Evolutionary conservation across 495 filamentous ascomycete species (phyloP).

Genomic region (Hamigera avellanea): DNA sequence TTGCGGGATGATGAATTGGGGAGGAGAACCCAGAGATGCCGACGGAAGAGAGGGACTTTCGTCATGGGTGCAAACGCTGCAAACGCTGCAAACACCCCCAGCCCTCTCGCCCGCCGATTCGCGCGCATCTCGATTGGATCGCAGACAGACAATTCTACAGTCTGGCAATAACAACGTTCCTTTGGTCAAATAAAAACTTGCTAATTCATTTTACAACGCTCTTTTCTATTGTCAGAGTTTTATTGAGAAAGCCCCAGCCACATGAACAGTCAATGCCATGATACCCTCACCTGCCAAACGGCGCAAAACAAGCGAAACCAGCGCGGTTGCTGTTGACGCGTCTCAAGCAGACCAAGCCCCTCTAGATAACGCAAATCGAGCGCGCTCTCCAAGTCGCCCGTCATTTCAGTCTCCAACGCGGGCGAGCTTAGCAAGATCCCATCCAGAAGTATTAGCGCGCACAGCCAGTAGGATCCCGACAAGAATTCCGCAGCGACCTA

Average conservation of each 20-base stretch:
- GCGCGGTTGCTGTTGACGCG: conserved; percentile 17
- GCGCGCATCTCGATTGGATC: too few species aligned
- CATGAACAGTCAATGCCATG: conserved; percentile 5
- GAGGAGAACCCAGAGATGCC: conserved; percentile 1
- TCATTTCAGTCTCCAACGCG: conserved; percentile 58
- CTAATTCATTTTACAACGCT: too few species aligned
- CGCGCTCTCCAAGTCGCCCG: conserved; percentile 24
- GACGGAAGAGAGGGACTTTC: conserved; percentile 3
- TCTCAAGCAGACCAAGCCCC: conserved; percentile 17
- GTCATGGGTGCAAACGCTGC: conserved; percentile 4
- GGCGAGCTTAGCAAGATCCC: conserved; percentile 50
- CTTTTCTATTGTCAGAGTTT: too few species aligned
- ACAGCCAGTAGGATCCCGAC: conserved; percentile 26
- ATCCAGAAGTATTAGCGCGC: conserved; percentile 46
- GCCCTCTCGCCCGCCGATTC: too few species aligned
- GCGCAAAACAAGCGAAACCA: conserved; percentile 45
- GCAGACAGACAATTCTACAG: too few species aligned
- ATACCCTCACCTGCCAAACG: conserved; percentile 47
- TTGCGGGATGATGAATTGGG: conserved; percentile 2
- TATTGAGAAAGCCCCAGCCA: too few species aligned
- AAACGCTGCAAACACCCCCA: neutral
- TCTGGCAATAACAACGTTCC: too few species aligned
- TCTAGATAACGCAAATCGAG: conserved; percentile 13
- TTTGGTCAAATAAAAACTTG: too few species aligned
- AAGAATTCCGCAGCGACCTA: conserved; percentile 9